phyloP scores from a whole-genome alignment of 305 asterid genomes.

The Fraxinus xanthoxyloides region DNA sequence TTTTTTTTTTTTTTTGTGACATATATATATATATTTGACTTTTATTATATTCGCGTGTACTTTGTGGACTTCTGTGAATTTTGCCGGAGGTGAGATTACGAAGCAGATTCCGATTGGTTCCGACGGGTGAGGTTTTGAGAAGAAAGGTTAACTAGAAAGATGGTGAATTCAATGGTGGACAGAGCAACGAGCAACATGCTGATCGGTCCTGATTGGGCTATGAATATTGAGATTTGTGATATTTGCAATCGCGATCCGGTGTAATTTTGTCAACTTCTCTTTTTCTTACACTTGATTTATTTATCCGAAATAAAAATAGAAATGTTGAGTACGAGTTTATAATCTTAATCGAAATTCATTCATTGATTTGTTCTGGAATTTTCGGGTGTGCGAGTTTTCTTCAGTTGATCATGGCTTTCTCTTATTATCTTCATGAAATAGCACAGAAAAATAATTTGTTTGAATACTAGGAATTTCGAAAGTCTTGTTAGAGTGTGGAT shows the following conservation, averaged over 20 bases:
- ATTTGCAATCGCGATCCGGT: slow-evolving; percentile 67
- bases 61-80: neutral
- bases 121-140: slow-evolving; percentile 8
- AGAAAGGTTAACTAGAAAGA: slow-evolving; percentile 21
- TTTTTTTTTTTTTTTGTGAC: too few species aligned
- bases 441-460: neutral
- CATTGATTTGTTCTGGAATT: neutral
- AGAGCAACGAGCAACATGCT: slow-evolving; percentile 76
- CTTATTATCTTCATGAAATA: neutral
- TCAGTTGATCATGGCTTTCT: neutral
- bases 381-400: neutral
- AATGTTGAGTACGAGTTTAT: neutral
- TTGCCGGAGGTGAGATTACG: slow-evolving; percentile 11
- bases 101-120: slow-evolving; percentile 9
- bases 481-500: neutral
- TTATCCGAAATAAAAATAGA: neutral
- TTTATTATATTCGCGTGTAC: neutral
- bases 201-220: slow-evolving; percentile 85
- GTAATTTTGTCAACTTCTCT: slow-evolving; percentile 32
- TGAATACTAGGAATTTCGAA: neutral
- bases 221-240: slow-evolving; percentile 76
- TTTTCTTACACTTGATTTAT: neutral
- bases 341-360: neutral
- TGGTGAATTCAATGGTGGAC: slow-evolving; percentile 75
- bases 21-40: neutral